These are phyloP conservation scores for Lindgomyces ingoldianus DNA, from an alignment of 495 filamentous ascomycete species.

Conservation along the genomic window DNA sequence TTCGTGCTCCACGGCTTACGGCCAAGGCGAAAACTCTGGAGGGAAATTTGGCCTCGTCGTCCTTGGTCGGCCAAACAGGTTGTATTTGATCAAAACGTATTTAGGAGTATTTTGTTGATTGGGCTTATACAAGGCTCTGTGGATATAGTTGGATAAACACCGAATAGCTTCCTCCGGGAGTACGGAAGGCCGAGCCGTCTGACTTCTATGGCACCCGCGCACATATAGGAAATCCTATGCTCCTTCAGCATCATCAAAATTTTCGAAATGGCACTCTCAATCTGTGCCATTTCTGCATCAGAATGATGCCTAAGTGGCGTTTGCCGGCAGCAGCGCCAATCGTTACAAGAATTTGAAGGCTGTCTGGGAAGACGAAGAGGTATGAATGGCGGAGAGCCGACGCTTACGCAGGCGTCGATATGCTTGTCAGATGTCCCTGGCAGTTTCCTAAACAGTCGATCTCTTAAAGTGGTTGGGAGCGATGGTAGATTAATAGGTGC, in stretches of 20 bases:
- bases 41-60: neutral
- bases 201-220: slow-evolving; percentile 11
- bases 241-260: slow-evolving; percentile 3
- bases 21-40: slow-evolving; percentile 7
- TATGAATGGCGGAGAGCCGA: slow-evolving; percentile 22
- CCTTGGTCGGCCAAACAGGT: neutral
- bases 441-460: slow-evolving; percentile 23
- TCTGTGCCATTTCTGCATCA: slow-evolving; percentile 19
- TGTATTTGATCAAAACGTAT: slow-evolving; percentile 5
- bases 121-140: slow-evolving; percentile 11
- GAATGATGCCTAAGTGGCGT: slow-evolving; percentile 4
- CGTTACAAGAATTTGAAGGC: neutral
- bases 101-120: slow-evolving; percentile 14
- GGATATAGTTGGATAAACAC: slow-evolving; percentile 10
- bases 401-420: slow-evolving; percentile 14
- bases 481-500: slow-evolving; percentile 22
- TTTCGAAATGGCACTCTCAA: slow-evolving; percentile 1
- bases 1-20: slow-evolving; percentile 12
- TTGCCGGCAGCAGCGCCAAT: slow-evolving; percentile 18
- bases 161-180: slow-evolving; percentile 12
- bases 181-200: slow-evolving; percentile 25
- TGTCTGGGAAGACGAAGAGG: neutral
- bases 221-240: neutral
- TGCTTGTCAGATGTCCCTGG: slow-evolving; percentile 28
- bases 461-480: slow-evolving; percentile 13